Base-by-base conservation (phyloP, 169 alveolate species). In the Perkinsus marinus region DNA sequence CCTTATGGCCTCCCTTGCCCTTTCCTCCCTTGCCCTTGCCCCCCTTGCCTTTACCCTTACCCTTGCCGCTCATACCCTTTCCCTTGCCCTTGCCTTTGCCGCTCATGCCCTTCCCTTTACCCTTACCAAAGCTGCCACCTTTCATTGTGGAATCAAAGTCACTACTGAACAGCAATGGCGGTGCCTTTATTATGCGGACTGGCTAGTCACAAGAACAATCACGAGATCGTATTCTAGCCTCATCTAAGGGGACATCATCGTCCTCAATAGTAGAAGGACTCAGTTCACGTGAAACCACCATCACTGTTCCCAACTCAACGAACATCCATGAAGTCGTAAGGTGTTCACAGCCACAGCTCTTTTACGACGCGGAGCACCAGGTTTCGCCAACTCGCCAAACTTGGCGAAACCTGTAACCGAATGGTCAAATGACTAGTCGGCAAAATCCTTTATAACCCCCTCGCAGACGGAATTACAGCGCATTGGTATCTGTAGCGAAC, bases 1-100 rank as follows among this genome's bases (percentile, higher is more conserved):
- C 99, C 47, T 39, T 39, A 57, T 13, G 79, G 26, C 79, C 79
- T 57, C 79, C 79, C 79, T 57, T 57, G 26, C 79, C 79, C 34
- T 57, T 57, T 2, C 79, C 79, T 57, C 79, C 79, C 79, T 57
- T 57, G 7, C 79, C 79, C 22, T 57, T 57, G 26, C 79, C 79
- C 22, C 79, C 79, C 34, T 57, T 57, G 26, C 79, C 79, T 16
- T 57, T 57, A 6, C 79, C 79, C 79, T 57, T 57, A 2, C 79
- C 79, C 79, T 57, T 57, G 79, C 79, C 79, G 79, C 79, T 26
- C 34, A 19, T 57, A 26, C 79, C 79, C 37, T 26, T 57, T 13
- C 79, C 79, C 79, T 57, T 57, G 79, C 79, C 79, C 22, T 57
- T 57, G 34, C 79, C 79, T 13, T 13, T 13, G 79, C n/a, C n/a